Percentiles rank a stretch among this genome's conserved stretches.
These are phyloP conservation scores for Glonium stellatum DNA, from an alignment of 495 filamentous ascomycete genomes.

Conservation along the genomic window DNA sequence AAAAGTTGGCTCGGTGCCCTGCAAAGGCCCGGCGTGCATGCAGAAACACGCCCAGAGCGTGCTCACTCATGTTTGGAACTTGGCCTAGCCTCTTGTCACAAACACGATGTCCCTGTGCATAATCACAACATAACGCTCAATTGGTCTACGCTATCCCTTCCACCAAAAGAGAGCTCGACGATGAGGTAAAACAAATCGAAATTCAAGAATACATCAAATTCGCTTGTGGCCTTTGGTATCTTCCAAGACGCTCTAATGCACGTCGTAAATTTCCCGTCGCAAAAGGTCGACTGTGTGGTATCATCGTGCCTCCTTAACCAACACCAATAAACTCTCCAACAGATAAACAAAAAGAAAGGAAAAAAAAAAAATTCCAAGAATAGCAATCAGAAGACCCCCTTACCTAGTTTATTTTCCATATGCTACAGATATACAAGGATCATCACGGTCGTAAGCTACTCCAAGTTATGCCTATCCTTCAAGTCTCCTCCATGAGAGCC, in stretches of 20 bases:
- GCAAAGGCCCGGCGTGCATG: background rate
- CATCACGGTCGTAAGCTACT: conserved; percentile 5
- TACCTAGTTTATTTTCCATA: conserved; percentile 7
- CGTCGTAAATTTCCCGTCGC: background rate
- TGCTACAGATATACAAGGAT: conserved; percentile 20
- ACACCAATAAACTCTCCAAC: background rate
- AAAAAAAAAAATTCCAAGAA: background rate
- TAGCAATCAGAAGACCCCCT: conserved; percentile 2
- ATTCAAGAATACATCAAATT: background rate
- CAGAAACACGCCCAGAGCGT: background rate
- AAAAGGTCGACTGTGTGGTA: conserved; percentile 6
- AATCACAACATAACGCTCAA: background rate
- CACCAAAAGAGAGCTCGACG: background rate
- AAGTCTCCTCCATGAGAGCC: conserved; percentile 67
- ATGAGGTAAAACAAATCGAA: background rate
- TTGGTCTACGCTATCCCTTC: background rate
- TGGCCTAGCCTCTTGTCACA: background rate
- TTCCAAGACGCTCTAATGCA: background rate
- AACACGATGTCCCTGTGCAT: background rate
- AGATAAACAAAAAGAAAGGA: background rate
- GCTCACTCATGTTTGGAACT: background rate
- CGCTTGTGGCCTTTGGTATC: background rate
- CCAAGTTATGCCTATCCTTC: background rate
- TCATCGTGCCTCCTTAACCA: conserved; percentile 1
- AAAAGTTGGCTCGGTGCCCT: background rate